phyloP scores from a whole-genome alignment of 768 basidiomycete species.

The Exsudoporus frostii region DNA sequence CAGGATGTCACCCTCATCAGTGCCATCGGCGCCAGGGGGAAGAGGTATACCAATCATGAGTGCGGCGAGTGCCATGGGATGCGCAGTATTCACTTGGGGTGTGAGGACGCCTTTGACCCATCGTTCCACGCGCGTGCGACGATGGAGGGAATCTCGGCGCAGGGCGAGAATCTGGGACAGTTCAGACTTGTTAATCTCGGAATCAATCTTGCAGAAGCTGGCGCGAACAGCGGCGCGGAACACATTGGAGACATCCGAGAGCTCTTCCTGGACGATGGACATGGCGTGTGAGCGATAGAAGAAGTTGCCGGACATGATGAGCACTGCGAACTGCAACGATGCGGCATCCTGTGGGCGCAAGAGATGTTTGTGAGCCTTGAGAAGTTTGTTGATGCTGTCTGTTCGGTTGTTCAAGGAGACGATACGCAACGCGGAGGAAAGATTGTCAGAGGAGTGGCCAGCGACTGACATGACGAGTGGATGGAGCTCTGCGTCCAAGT shows the following conservation, averaged over 20 bases:
- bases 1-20: slow-evolving; percentile 45
- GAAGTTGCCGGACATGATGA: slow-evolving; percentile 32
- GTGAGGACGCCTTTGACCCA: slow-evolving; percentile 53
- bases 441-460: slow-evolving; percentile 46
- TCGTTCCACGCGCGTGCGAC: slow-evolving; percentile 45
- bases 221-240: slow-evolving; percentile 43
- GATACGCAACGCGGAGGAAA: slow-evolving; percentile 55
- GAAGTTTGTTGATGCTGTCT: slow-evolving; percentile 38
- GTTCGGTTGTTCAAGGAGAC: slow-evolving; percentile 37
- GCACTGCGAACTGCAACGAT: slow-evolving; percentile 44
- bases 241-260: slow-evolving; percentile 42
- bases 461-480: slow-evolving; percentile 40
- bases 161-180: slow-evolving; percentile 47
- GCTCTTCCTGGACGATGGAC: slow-evolving; percentile 50
- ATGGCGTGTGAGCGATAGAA: slow-evolving; percentile 33
- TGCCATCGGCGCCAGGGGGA: slow-evolving; percentile 35
- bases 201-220: slow-evolving; percentile 48
- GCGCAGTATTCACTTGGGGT: slow-evolving; percentile 33
- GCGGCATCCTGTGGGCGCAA: slow-evolving; percentile 57
- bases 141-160: slow-evolving; percentile 33
- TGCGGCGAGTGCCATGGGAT: slow-evolving; percentile 61
- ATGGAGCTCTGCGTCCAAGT: slow-evolving; percentile 35
- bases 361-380: slow-evolving; percentile 48
- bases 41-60: slow-evolving; percentile 59
- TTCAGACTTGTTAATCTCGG: slow-evolving; percentile 38